A percentile compares a stretch with the other conserved stretches of the same genome.
Conservation (phyloP, 306 rosid species). For the Bauhinia variegata region DNA sequence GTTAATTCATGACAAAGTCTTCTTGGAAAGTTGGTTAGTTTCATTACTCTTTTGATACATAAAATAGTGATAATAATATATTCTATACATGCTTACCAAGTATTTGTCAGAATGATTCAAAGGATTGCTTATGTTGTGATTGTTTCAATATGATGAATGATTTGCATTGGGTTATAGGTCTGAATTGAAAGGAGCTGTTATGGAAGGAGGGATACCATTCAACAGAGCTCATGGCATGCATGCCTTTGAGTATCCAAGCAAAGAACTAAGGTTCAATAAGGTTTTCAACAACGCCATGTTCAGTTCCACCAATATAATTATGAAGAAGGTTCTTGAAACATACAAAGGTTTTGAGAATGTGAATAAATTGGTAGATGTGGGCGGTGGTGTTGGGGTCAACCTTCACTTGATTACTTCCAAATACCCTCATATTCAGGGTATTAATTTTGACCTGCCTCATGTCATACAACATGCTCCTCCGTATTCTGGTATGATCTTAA, state of each 20-base stretch:
- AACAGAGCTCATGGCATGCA: slow-evolving; percentile 31
- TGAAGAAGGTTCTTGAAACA: slow-evolving; percentile 24
- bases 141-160: too few relatives aligned
- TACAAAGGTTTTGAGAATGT: slow-evolving; percentile 40
- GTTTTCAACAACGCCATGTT: slow-evolving; percentile 44
- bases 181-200: slow-evolving; percentile 32
- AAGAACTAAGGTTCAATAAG: slow-evolving; percentile 28
- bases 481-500: slow-evolving; percentile 40
- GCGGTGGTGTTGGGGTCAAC: slow-evolving; percentile 43
- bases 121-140: too few relatives aligned
- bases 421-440: slow-evolving; percentile 40
- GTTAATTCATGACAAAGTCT: slow-evolving; percentile 33
- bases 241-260: slow-evolving; percentile 20
- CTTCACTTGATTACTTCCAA: slow-evolving; percentile 43
- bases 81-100: too few relatives aligned
- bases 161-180: slow-evolving; percentile 13
- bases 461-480: slow-evolving; percentile 52
- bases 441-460: slow-evolving; percentile 54
- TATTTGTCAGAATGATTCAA: too few relatives aligned
- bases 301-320: slow-evolving; percentile 17
- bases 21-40: slow-evolving; percentile 37
- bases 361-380: slow-evolving; percentile 44
- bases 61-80: too few relatives aligned
- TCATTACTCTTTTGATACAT: neutral
- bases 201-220: slow-evolving; percentile 40